Evolutionary conservation across 2,329 filamentous ascomycete genomes (phyloP), one percentile per base, ranked within the genome.

Genomic region (Leptographium radiaticola): DNA sequence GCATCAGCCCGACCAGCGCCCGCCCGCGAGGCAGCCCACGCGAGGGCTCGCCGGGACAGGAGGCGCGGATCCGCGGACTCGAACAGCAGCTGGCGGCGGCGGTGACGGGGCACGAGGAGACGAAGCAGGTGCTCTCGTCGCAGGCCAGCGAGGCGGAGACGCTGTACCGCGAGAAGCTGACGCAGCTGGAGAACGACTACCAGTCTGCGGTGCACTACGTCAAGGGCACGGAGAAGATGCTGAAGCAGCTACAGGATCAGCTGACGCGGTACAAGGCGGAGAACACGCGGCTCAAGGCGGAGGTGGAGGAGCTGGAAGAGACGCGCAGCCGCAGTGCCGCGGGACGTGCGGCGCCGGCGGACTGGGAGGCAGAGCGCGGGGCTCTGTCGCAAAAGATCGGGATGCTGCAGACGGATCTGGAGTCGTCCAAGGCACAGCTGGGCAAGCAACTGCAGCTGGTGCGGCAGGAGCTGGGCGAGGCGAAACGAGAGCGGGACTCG

Each of bases 141-240:
- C 86, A 91, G 53, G 83, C 88, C 56, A 86, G 93, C 61, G 88
- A 95, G 63, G 85, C 89, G n/a, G 91, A 95, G 66, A 78, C 82
- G 53, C 80, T 87, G 48, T 97, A 95, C 71, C 86, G 90, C 58
- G 90, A 96, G 66, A 96, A 96, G 68, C 77, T 98, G 52, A 81
- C 88, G 56, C 90, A 95, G 65, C 81, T 98, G 36, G 90, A 97
- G 70, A 95, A 90, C 65, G 93, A 98, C 67, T 96, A 98, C 66
- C 89, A 96, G 68, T 95, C 93, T 44, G 91, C 93, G 16, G 90
- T 97, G 50, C 93, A 96, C 68, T 98, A 98, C 64, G 88, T 98
- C 61, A 94, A 95, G 69, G 93, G 93, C 55, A 97, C 93, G 1
- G 93, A 98, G 70, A 97, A 96, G 77, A 96, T 98, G 89, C 80